Base-by-base conservation (phyloP, 1,139 yeast genomes). In the Casaregolazyma lundiana region DNA sequence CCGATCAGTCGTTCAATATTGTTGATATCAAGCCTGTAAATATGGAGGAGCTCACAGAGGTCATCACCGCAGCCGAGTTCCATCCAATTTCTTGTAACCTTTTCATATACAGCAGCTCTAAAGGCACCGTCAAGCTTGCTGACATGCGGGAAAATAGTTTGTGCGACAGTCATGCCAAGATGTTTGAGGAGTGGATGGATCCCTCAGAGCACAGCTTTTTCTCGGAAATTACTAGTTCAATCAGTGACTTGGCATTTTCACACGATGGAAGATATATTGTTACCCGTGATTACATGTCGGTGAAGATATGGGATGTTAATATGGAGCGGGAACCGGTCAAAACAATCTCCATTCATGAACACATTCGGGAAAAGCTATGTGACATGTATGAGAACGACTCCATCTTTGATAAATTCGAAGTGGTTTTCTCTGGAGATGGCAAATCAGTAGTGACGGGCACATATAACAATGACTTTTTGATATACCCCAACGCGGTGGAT, bases 21-120 rank as follows among this genome's bases (percentile, higher is more conserved):
- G 98, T 94, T 51, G 98, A 94, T 68, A 94, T 94, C 61, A 90
- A 94, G 67, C 99, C 99, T 5, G 87, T 92, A 16, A 89, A 90
- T 67, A 94, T 94, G 98, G 99, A 94, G 70, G 99, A 94, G 68
- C 77, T 94, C 61, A 92, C 98, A 11, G 98, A 94, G 67, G 98
- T 94, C 46, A 92, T 94, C 56, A 94, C 99, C n/a, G 80, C 94
- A 60, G 95, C 97, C 2, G 96, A 90, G 66, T 92, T 94, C 71
- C 98, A 94, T 66, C 98, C 99, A 13, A 71, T 72, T 46, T 84
- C 84, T 64, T 94, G 99, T 72, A 92, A 92, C 66, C 73, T 86
- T 61, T 92, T 94, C 67, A 89, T 92, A 94, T 92, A 92, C 70
- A 84, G 96, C n/a, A 85, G 95, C 11, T 85, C 95, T 43, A 92